Conservation (phyloP, 1,284 basidiomycete genomes). For the Puccinia brachypodii region DNA sequence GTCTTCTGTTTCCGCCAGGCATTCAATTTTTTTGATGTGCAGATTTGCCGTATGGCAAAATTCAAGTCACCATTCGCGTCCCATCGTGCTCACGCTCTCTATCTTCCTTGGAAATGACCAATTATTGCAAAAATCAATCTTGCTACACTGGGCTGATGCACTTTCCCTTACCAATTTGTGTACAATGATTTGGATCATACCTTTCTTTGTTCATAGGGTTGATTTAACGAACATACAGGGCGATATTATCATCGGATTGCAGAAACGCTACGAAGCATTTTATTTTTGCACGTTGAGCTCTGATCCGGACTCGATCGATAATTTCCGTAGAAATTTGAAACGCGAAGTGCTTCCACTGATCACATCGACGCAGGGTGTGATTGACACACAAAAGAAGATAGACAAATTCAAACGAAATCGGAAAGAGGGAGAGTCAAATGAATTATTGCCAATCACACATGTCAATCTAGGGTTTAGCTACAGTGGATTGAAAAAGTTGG, state of each 20-base stretch:
- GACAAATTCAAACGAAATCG: neutral
- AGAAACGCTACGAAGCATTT: constrained; percentile 21
- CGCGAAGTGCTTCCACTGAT: neutral
- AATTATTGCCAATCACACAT: neutral
- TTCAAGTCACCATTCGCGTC: no score
- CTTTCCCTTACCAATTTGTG: no score
- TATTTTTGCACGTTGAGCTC: neutral
- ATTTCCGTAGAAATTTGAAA: constrained; percentile 14
- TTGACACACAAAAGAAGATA: neutral
- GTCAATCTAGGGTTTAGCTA: constrained; percentile 1
- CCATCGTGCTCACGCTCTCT: no score
- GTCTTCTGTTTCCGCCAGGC: no score
- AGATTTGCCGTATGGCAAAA: no score
- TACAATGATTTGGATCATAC: neutral
- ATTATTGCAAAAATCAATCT: no score
- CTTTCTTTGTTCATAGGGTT: neutral
- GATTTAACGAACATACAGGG: constrained; percentile 22
- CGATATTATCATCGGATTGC: constrained; percentile 23
- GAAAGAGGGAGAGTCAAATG: neutral
- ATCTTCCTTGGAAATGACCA: no score
- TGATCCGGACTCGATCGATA: neutral
- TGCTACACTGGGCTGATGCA: no score
- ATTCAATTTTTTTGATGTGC: no score
- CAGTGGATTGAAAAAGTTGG: neutral
- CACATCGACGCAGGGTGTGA: constrained; percentile 9